Evolutionary conservation across 2,329 filamentous ascomycete species (phyloP), one percentile per base, ranked within the genome.

Genomic region (Arthrobotrys sinensis): DNA sequence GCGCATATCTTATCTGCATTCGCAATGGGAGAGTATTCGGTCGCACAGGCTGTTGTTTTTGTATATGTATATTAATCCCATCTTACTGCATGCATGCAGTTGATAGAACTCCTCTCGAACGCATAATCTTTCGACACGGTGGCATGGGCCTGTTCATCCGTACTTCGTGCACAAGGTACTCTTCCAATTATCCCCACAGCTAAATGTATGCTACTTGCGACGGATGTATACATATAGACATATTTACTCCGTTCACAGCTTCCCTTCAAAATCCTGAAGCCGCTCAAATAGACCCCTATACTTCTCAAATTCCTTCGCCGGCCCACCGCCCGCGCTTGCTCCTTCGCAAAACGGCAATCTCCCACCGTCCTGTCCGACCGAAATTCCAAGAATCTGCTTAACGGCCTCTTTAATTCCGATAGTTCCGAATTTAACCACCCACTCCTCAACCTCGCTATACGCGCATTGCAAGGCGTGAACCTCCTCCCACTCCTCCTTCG

Each of bases 391-490:
- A n/a, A 90, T 84, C 48, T 89, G 84, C 73, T 87, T 87, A 4
- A 89, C 85, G 0, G 87, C 89, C 84, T 92, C 90, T 83, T 91
- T 91, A 82, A 91, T 90, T 1, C 90, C 90, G 0, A 91, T 86
- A 0, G 88, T 88, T 0, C 90, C 90, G 82, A 86, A 89, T 79
- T 84, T 86, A 0, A 87, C 90, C 67, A 91, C 87, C 53, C 89
- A 84, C 83, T 91, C 90, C 83, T 91, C 90, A 34, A 89, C 87
- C 2, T 86, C 85, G 80, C 88, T 90, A 57, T 91, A 87, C 76
- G 86, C 87, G 83, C 87, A 91, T 83, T 91, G 90, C 80, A 91
- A 81, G 40, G 85, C 82, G 50, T 88, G 86, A 55, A 88, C 86
- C 83, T 88, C 87, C 48, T 85, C 83, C 5, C 88, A 82, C 3